These are phyloP conservation scores for Fusarium buxicola DNA, from an alignment of 2,329 filamentous ascomycete species.

Conservation along the genomic window DNA sequence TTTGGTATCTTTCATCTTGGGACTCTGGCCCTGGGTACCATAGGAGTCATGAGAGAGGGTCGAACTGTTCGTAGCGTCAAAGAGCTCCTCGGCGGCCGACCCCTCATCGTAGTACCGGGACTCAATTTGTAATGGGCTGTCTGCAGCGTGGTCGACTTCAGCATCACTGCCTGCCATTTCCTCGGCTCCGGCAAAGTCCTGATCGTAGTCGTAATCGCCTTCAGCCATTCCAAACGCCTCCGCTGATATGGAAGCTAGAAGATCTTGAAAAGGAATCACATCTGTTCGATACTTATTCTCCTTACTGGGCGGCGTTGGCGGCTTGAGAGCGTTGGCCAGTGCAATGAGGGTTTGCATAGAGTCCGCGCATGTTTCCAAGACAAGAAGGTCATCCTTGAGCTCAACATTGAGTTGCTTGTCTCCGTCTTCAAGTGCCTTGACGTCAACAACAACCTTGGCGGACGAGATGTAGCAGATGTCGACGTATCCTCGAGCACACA, in stretches of 20 bases:
- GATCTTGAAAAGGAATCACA: constrained; percentile 85
- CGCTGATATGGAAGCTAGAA: constrained; percentile 90
- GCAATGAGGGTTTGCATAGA: constrained; percentile 92
- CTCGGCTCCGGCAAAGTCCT: constrained; percentile 68
- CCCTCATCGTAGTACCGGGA: constrained; percentile 63
- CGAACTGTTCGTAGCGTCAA: constrained; percentile 58
- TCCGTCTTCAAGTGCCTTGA: constrained; percentile 65
- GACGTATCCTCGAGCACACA: constrained; percentile 80
- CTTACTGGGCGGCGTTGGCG: constrained; percentile 84
- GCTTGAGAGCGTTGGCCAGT: constrained; percentile 82
- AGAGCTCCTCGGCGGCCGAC: constrained; percentile 58
- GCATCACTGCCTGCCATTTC: constrained; percentile 58
- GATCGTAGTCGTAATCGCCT: constrained; percentile 71
- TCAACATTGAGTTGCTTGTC: constrained; percentile 81
- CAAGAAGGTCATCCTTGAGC: constrained; percentile 84
- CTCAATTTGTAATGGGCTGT: constrained; percentile 54
- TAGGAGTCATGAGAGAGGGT: constrained; percentile 42
- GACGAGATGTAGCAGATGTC: constrained; percentile 89
- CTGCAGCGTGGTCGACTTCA: constrained; percentile 47
- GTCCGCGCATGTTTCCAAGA: constrained; percentile 95
- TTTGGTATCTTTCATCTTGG: constrained; percentile 51
- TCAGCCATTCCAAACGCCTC: constrained; percentile 79
- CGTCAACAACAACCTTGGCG: constrained; percentile 74
- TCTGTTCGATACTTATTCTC: constrained; percentile 89
- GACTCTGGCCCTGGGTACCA: constrained; percentile 15